Base-by-base conservation (phyloP, 306 rosid genomes). In the Vicia villosa region DNA sequence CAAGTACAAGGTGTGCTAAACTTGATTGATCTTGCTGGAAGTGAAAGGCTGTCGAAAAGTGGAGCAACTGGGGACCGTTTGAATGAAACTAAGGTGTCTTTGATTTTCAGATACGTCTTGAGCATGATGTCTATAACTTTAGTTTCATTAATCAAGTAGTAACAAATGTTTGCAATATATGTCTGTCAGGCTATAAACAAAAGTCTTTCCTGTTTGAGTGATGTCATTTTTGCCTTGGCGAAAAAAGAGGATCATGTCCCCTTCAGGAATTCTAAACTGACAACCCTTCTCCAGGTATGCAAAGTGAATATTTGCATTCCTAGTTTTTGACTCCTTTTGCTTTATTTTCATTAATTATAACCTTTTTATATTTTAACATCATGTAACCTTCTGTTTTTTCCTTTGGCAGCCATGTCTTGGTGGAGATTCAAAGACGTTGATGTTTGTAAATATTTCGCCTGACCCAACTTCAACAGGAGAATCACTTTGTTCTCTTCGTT, bases 191-290 rank as follows among this genome's bases (percentile, higher is more conserved):
- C 96, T 8, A 94, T 94, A 47, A 94, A 94, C 68, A 89, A 84
- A 81, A 93, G 98, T 78, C 75, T 93, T 45, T 91, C 98, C 5
- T 85, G 85, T 12, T 77, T 93, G 75, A 88, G 96, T 38, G 97
- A 93, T 71, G 98, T 90, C 20, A 93, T 93, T 81, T 90, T 87
- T 81, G 85, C 98, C 46, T 76, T 90, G 86, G 98, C 90, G 19
- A 93, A 86, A 87, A 93, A 87, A 85, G 96, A 90, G 28, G 96
- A 93, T 46, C 98, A 93, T 34, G 84, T 93, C 34, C 98, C 98
- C 5, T 93, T 85, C 9, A 86, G 98, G 86, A 90, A 93, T 75
- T 93, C 98, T 36, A 93, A 90, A 68, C 69, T 93, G 28, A 93
- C 98, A 1, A 83, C 87, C 74, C 97, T 90, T 81, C 97, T 93